These are phyloP conservation scores for Rhodosporidiobolus odoratus DNA, from an alignment of 768 basidiomycete genomes.

Conservation along the genomic window DNA sequence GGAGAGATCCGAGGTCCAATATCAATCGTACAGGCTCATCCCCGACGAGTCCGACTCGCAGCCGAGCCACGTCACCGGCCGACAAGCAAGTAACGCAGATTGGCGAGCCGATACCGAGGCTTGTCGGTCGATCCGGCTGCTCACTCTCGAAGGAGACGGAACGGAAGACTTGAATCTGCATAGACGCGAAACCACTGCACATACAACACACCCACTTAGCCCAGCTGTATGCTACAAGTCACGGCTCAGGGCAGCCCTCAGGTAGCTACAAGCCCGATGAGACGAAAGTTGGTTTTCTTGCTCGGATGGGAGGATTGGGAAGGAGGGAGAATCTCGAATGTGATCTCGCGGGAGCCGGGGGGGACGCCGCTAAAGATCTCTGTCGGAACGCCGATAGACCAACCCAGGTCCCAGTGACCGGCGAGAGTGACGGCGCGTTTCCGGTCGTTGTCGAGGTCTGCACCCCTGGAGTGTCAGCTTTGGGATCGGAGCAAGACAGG, in stretches of 20 bases:
- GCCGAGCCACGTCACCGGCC: too few relatives aligned
- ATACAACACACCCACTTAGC: not conserved
- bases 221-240: not conserved
- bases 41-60: too few relatives aligned
- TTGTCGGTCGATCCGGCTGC: too few relatives aligned
- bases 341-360: slow-evolving; percentile 20
- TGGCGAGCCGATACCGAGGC: too few relatives aligned
- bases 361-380: slow-evolving; percentile 13
- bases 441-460: slow-evolving; percentile 26
- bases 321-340: slow-evolving; percentile 24
- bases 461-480: too few relatives aligned
- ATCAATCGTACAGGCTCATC: too few relatives aligned
- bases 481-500: too few relatives aligned
- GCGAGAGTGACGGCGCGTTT: slow-evolving; percentile 12
- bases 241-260: not conserved
- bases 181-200: not conserved
- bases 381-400: slow-evolving; percentile 34
- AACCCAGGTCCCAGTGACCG: slow-evolving; percentile 32
- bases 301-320: slow-evolving; percentile 21
- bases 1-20: too few relatives aligned
- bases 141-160: too few relatives aligned
- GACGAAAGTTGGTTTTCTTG: slow-evolving; percentile 25
- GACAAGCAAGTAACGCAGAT: too few relatives aligned
- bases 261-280: slow-evolving; percentile 21
- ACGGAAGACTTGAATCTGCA: too few relatives aligned